phyloP scores from a whole-genome alignment of 2,329 filamentous ascomycete species.

The Grosmannia serpens region DNA sequence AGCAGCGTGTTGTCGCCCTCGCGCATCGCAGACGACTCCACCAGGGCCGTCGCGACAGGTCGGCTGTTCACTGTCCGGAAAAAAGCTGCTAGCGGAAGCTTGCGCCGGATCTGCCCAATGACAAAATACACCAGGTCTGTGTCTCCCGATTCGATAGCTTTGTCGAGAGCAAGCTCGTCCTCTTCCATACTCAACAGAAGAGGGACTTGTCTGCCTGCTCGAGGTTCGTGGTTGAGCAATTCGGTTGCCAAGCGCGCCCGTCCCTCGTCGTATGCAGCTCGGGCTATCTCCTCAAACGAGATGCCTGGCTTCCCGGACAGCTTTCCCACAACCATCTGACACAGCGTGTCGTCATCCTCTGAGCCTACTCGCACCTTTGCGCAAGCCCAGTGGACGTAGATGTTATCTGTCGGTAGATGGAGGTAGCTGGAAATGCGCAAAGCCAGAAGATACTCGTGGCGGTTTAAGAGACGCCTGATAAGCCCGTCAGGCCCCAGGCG shows the following conservation, averaged over 20 bases:
- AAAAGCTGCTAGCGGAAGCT: slow-evolving; percentile 80
- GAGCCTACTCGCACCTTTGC: slow-evolving; percentile 80
- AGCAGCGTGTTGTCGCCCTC: slow-evolving; percentile 68
- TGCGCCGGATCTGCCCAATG: slow-evolving; percentile 76
- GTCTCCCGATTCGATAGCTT: slow-evolving; percentile 90
- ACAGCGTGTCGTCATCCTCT: slow-evolving; percentile 81
- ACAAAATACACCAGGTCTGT: slow-evolving; percentile 89
- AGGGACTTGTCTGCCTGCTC: slow-evolving; percentile 91
- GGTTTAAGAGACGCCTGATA: slow-evolving; percentile 74
- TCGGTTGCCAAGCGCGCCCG: slow-evolving; percentile 80
- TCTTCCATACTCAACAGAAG: slow-evolving; percentile 91
- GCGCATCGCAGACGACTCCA: slow-evolving; percentile 66
- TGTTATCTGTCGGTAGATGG: slow-evolving; percentile 72
- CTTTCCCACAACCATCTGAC: slow-evolving; percentile 73
- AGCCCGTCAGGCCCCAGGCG: slow-evolving; percentile 81
- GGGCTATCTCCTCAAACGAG: slow-evolving; percentile 89
- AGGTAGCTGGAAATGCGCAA: slow-evolving; percentile 82
- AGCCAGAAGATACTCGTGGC: slow-evolving; percentile 83
- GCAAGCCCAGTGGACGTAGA: slow-evolving; percentile 95
- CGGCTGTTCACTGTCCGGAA: slow-evolving; percentile 83
- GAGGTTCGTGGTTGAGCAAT: slow-evolving; percentile 83
- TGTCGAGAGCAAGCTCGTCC: slow-evolving; percentile 87
- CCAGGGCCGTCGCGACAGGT: slow-evolving; percentile 75
- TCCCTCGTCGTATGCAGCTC: slow-evolving; percentile 88
- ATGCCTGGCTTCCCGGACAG: slow-evolving; percentile 82